Evolutionary conservation across 352 stramenopile species (phyloP), one percentile per base, ranked within the genome.

Genomic region (Phytophthora tentaculata): DNA sequence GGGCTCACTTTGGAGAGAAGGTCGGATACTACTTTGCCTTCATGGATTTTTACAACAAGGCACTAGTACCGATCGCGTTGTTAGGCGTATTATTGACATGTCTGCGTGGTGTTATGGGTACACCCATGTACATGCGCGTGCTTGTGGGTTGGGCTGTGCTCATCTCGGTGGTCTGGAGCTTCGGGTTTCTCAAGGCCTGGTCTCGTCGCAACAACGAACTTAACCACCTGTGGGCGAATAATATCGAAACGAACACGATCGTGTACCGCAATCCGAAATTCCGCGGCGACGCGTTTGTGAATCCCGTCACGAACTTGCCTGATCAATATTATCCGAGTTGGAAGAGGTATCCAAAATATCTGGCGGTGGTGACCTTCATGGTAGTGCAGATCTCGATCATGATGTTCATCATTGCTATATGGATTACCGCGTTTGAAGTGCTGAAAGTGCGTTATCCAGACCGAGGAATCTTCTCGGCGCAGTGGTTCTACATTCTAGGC

Each of bases 41-140:
- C 62, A 89, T 91, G 65, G 84, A 93, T 73, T 92, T 88, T 49
- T 95, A 95, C 84, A 95, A 94, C 71, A 95, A 92, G 63, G 69
- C 83, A 47, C 67, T 95, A 26, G 63, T 91, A 10, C 87, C 85
- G n/a, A 88, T 95, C 48, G 87, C 87, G 1, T 57, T 94, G 26
- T 61, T 95, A 5, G 87, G 87, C 2, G 69, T 95, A 28, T 28
- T 92, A 32, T 68, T 95, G 48, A 90, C 85, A 32, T 88, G 79
- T 53, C 74, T 94, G 19, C 84, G 83, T 23, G 61, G 76, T 17
- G 56, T 75, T 17, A 83, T 95, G 62, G 81, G 85, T 5, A 92
- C 83, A 1, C 73, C 76, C n/a, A 76, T 89, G 74, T 95, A 94
- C 76, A 94, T 95, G 85, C 87, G 85, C 22, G 74, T 92, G 28